These are phyloP conservation scores for Hibiscus mutabilis DNA, from an alignment of 345 rosid species.

Conservation along the genomic window DNA sequence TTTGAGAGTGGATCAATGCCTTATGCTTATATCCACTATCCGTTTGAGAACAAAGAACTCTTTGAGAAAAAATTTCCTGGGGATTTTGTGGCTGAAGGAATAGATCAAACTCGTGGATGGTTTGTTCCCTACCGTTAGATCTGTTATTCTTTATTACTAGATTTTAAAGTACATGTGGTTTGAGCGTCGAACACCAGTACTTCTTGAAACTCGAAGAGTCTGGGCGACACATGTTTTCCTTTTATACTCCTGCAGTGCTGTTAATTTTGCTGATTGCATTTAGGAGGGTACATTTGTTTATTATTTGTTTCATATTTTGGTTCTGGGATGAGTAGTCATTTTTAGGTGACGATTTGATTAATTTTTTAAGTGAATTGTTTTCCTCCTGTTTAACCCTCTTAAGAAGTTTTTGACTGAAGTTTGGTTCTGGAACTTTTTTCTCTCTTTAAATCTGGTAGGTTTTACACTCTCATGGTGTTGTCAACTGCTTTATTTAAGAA, in stretches of 20 bases:
- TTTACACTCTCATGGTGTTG: conserved; percentile 97
- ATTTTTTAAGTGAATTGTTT: not conserved
- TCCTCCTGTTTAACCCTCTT: not conserved
- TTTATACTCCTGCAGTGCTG: not conserved
- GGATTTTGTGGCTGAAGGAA: conserved; percentile 97
- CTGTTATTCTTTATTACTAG: not conserved
- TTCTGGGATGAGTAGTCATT: not conserved
- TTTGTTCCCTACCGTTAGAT: conserved; percentile 28
- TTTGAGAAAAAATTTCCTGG: conserved; percentile 97
- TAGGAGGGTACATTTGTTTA: not conserved
- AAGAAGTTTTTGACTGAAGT: not conserved
- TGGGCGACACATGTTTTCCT: not conserved
- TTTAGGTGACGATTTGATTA: not conserved
- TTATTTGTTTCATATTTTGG: not conserved
- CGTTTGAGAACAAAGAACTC: conserved; percentile 84
- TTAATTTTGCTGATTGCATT: not conserved
- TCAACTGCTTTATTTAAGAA: conserved; percentile 92
- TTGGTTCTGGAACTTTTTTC: conserved; percentile 4
- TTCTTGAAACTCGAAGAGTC: too few relatives aligned
- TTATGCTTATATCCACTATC: conserved; percentile 96
- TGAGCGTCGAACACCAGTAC: too few relatives aligned
- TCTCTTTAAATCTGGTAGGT: conserved; percentile 39
- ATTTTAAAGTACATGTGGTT: not conserved
- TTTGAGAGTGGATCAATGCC: conserved; percentile 99
- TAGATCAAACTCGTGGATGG: conserved; percentile 99